Base-by-base conservation (phyloP, 768 basidiomycete species). In the Hericium erinaceus region DNA sequence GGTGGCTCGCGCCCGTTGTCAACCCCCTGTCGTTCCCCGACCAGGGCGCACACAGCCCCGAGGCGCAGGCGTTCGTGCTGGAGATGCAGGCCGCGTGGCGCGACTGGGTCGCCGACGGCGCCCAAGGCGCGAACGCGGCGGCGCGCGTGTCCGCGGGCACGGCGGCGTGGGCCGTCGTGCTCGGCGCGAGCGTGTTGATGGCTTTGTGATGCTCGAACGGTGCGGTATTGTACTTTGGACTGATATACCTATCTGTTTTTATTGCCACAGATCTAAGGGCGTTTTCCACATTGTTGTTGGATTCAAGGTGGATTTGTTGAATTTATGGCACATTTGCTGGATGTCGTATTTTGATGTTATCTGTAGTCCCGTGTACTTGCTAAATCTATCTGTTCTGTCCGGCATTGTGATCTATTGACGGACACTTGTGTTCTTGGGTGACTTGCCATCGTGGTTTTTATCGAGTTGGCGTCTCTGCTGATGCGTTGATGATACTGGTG, bases 11-110 rank as follows among this genome's bases (percentile, higher is more conserved):
- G 5, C 88, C 88, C 5, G 89, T 92, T 16, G 88, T 88, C 3
- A 75, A 95, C 65, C 92, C 92, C 0, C 67, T 85, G 55, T 67
- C 73, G 2, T 84, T 76, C 64, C 72, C 73, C 0, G 11, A 60
- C 1, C 57, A 79, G 58, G 85, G 87, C 0, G 58, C 69, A 0
- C 20, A 80, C 18, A 88, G 86, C 58, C 80, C 92, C 2, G 92
- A 95, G 68, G 84, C 77, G 0, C 78, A 94, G 71, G 88, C 87
- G 7, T 95, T 95, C 68, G 80, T 88, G 11, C 68, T 94, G 5
- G 76, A 84, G 65, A 75, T 93, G 70, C 76, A 91, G 58, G 79
- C 88, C 0, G 87, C 87, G 4, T 89, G 83, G 76, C 73, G 77
- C 48, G 91, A 92, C 61, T 92, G 90, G 89, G 75, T 78, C 1